Conservation (phyloP, 345 rosid species). For the Corchorus olitorius region DNA sequence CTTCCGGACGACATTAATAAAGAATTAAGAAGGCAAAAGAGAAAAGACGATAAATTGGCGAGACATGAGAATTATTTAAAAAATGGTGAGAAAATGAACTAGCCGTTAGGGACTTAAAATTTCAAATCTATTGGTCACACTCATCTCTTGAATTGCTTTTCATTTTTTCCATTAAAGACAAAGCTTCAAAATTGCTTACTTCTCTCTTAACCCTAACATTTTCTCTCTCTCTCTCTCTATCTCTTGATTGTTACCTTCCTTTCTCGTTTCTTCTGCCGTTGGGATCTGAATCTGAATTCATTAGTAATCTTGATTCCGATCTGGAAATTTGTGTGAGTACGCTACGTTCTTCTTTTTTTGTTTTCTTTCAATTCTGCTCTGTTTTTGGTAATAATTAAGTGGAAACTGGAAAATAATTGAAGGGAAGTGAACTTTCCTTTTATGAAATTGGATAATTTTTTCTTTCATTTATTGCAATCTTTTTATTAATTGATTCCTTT, state of each 20-base stretch:
- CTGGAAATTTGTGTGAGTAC: conserved; percentile 12
- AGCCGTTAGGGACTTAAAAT: conserved; percentile 33
- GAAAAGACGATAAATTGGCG: conserved; percentile 10
- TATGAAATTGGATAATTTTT: not conserved
- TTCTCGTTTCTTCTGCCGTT: not conserved
- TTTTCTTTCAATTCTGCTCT: not conserved
- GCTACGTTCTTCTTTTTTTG: too few species aligned
- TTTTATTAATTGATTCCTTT: not conserved
- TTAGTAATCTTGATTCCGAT: not conserved
- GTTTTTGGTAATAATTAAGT: not conserved
- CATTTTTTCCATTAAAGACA: conserved; percentile 22
- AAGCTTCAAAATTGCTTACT: conserved; percentile 12
- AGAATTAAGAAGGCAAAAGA: conserved; percentile 8
- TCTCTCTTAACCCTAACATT: conserved; percentile 18
- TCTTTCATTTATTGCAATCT: not conserved
- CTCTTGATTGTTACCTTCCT: conserved; percentile 6
- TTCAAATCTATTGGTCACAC: conserved; percentile 30
- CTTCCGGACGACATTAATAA: conserved; percentile 13
- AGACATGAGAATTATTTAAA: not conserved
- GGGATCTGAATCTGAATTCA: conserved; percentile 12
- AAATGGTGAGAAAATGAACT: conserved; percentile 29
- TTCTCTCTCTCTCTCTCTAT: not conserved
- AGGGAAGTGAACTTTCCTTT: conserved; percentile 18
- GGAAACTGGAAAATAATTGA: conserved; percentile 2
- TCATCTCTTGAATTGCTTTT: conserved; percentile 14